These are phyloP conservation scores for Arabidopsis hybrid DNA, from an alignment of 441 rosid genomes.

Conservation along the genomic window DNA sequence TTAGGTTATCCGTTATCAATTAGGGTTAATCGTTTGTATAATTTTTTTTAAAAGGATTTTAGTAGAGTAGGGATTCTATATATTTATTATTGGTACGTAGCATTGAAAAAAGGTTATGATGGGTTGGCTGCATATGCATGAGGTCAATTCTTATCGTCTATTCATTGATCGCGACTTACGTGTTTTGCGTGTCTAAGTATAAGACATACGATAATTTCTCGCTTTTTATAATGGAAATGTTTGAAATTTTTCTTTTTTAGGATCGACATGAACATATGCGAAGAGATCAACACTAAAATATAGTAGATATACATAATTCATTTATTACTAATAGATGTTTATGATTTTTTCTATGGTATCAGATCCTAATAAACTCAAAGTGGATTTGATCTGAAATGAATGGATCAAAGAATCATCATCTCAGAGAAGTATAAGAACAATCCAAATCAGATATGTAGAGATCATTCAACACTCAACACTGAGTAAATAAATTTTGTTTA, in stretches of 20 bases:
- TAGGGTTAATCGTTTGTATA: no score
- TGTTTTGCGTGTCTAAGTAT: not conserved
- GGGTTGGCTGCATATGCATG: conserved; percentile 6
- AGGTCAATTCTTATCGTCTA: not conserved
- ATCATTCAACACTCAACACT: not conserved
- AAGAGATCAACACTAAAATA: not conserved
- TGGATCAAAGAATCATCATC: no score
- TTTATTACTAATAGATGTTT: not conserved
- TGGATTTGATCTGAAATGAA: no score
- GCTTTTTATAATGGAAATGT: not conserved
- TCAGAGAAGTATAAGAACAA: no score
- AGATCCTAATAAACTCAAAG: not conserved
- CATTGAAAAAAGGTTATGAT: not conserved
- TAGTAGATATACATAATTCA: not conserved
- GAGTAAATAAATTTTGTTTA: not conserved
- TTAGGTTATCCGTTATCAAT: no score
- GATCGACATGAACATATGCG: not conserved
- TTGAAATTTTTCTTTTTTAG: no score
- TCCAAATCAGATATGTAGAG: not conserved
- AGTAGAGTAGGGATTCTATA: not conserved
- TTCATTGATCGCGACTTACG: not conserved
- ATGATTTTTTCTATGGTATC: not conserved
- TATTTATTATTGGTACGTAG: not conserved
- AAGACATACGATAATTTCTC: not conserved
- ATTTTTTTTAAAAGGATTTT: no score